Base-by-base conservation (phyloP, 805 yeast species). In the Spathaspora arborariae region DNA sequence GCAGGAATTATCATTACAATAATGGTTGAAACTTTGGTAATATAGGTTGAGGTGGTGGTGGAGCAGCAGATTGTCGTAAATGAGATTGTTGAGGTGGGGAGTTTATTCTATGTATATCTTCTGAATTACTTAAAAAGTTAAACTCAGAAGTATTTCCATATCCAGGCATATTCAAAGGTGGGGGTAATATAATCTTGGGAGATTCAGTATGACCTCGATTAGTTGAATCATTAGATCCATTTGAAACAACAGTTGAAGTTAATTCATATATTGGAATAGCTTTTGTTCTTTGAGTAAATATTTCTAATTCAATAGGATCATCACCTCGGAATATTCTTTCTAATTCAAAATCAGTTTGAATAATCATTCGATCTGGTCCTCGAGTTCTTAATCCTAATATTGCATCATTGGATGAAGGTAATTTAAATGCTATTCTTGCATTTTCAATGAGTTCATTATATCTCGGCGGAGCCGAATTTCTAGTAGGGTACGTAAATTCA, bases 391-490 rank as follows among this genome's bases (percentile, higher is more conserved):
- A 49, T 8, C 67, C 67, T 38, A 68, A 51, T 13, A 48, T 46
- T 3, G 33, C 6, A 27, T 46, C 50, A n/a, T 41, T 41, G 5
- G 20, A 13, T 9, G 26, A n/a, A 13, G 40, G 37, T 15, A 63
- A 47, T 27, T 78, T 76, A 62, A 91, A 91, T 20, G 91, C 86
- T 43, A 75, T 70, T 45, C 80, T 80, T 13, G 88, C 89, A 59
- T 89, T 90, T 47, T 85, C 87, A 10, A 89, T 56, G n/a, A 91
- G 65, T 63, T 91, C 98, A 22, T 75, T 57, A 35, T 83, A 67
- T 0, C 94, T 84, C 2, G 98, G 98, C 5, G 95, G 85, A 0
- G 96, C 85, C 39, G 85, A 79, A 51, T 81, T 79, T 41, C 73
- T 63, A 4, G 81, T 74, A 11, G 86, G 80, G 62, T 77, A 91